Conservation (phyloP, 768 basidiomycete species). For the Boletus speciosus region DNA sequence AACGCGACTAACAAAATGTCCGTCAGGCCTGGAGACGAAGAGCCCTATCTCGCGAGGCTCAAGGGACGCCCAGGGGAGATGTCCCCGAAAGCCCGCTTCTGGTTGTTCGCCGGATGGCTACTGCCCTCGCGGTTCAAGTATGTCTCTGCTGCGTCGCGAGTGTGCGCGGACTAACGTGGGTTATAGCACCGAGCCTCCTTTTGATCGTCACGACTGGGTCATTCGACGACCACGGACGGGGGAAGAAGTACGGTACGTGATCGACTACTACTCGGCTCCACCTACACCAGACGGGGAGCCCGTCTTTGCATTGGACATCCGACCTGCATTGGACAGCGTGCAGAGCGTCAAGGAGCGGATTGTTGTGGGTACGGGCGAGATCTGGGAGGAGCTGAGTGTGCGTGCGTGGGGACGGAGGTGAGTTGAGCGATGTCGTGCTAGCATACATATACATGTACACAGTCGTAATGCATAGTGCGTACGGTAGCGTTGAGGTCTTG, state of each 20-base stretch:
- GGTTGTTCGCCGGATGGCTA: constrained; percentile 83
- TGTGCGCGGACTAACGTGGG: constrained; percentile 2
- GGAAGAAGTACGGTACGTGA: constrained; percentile 90
- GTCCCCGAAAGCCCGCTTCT: constrained; percentile 90
- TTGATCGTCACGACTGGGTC: constrained; percentile 98
- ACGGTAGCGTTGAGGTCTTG: background rate
- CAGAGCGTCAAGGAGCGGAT: constrained; percentile 74
- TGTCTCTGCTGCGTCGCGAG: constrained; percentile 24
- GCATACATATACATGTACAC: constrained; percentile 6
- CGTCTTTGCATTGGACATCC: constrained; percentile 92
- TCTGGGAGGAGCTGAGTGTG: constrained; percentile 47
- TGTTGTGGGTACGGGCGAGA: constrained; percentile 61
- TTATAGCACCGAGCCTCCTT: constrained; percentile 81
- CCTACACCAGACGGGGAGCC: constrained; percentile 88
- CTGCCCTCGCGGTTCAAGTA: constrained; percentile 90
- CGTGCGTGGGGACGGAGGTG: constrained; percentile 27
- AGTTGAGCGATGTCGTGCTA: constrained; percentile 9
- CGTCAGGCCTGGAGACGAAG: constrained; percentile 49
- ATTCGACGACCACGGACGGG: constrained; percentile 76
- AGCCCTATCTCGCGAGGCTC: constrained; percentile 77
- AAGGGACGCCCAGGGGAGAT: constrained; percentile 89
- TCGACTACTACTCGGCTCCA: constrained; percentile 97
- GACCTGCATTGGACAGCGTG: constrained; percentile 88
- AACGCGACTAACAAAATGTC: background rate
- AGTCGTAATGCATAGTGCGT: constrained; percentile 2